phyloP scores from a whole-genome alignment of 1,284 basidiomycete species.

The Neolentinus lepideus region DNA sequence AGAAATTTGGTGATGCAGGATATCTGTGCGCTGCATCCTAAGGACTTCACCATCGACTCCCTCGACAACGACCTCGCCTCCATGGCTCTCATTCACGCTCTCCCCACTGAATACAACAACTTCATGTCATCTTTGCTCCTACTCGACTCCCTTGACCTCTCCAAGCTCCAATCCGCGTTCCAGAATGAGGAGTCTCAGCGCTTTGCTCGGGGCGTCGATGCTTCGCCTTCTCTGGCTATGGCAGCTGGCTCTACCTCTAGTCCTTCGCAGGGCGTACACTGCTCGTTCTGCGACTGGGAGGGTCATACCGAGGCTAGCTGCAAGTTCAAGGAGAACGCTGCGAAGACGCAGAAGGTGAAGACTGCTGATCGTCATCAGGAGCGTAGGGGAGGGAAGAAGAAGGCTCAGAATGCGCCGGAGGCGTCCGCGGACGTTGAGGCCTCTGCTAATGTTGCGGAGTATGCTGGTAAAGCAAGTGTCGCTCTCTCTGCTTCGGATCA shows the following conservation, averaged over 20 bases:
- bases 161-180: conserved; percentile 15
- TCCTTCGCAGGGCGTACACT: too few relatives aligned
- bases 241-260: too few relatives aligned
- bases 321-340: conserved; percentile 5
- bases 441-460: background rate
- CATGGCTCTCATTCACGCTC: conserved; percentile 11
- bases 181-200: conserved; percentile 12
- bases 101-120: conserved; percentile 12
- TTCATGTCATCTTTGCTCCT: conserved; percentile 17
- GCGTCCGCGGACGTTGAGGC: too few relatives aligned
- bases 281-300: too few relatives aligned
- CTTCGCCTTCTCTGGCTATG: too few relatives aligned
- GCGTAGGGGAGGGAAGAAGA: too few relatives aligned
- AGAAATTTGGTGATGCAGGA: conserved; percentile 13
- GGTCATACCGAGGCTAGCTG: too few relatives aligned
- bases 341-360: too few relatives aligned
- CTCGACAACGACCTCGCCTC: conserved; percentile 14
- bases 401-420: too few relatives aligned
- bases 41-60: too few relatives aligned
- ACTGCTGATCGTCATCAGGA: too few relatives aligned
- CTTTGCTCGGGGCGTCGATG: too few relatives aligned
- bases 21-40: conserved; percentile 19
- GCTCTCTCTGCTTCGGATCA: background rate
- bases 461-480: background rate
- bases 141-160: conserved; percentile 15